Evolutionary conservation across 176 grass and related monocot genomes (phyloP).

Genomic region (Oryza glumipatula): DNA sequence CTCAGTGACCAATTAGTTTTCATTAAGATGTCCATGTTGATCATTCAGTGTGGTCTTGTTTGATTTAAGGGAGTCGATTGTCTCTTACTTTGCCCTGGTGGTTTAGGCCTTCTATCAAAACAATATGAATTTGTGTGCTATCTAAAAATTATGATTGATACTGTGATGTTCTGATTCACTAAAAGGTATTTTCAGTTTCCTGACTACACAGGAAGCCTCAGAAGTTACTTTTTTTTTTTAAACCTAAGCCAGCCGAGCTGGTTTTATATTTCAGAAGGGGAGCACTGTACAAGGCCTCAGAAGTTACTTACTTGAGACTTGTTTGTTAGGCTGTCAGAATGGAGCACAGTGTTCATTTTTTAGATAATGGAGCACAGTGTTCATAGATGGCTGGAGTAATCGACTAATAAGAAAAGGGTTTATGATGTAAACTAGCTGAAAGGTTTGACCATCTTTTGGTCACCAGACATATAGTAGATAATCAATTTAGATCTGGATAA

Average conservation of each 20-base stretch:
- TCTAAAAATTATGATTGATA: background rate
- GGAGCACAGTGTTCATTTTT: background rate
- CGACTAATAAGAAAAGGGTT: background rate
- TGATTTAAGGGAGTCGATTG: background rate
- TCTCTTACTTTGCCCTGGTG: background rate
- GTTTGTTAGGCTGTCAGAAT: background rate
- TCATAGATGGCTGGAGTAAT: background rate
- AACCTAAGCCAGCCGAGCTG: no score
- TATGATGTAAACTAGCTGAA: background rate
- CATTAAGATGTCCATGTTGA: background rate
- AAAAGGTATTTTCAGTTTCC: background rate
- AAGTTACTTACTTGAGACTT: background rate
- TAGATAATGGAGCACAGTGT: background rate
- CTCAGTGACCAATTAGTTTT: background rate
- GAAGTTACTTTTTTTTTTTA: background rate
- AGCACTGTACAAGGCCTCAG: background rate
- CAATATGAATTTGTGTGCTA: background rate
- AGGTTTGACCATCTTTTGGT: conserved; percentile 11
- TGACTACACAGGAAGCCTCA: background rate
- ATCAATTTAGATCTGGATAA: background rate
- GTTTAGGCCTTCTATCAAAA: background rate
- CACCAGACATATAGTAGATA: background rate
- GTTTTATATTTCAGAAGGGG: no score
- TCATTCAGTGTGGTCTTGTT: conserved; percentile 17
- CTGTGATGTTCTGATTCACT: background rate